phyloP scores from a whole-genome alignment of 225 moss, liverwort and hornwort species.

The Pseudoscleropodium purum region DNA sequence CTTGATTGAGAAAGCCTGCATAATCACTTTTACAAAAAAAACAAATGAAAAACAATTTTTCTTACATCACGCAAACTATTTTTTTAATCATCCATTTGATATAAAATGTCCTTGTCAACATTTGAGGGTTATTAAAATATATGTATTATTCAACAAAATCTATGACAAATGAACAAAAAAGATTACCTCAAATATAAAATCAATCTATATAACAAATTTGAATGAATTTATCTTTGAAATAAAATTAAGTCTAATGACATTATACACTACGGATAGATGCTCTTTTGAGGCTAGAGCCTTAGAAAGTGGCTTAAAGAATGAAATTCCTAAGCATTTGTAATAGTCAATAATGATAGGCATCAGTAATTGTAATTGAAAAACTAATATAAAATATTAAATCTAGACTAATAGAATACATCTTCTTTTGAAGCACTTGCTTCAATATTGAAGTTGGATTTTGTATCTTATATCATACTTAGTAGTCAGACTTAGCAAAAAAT shows the following conservation, averaged over 20 bases:
- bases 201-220: neutral
- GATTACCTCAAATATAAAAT: too few relatives aligned
- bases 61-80: too few relatives aligned
- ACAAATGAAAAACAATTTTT: too few relatives aligned
- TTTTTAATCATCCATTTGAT: too few relatives aligned
- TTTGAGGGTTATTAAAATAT: too few relatives aligned
- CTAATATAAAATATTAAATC: neutral
- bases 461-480: neutral
- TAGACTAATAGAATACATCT: neutral
- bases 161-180: neutral
- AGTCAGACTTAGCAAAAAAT: neutral
- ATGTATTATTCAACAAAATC: neutral
- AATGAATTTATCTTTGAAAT: neutral
- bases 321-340: neutral
- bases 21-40: too few relatives aligned
- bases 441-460: neutral
- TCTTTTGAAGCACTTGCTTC: neutral
- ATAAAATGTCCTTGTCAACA: too few relatives aligned
- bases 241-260: neutral
- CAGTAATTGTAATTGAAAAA: neutral
- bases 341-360: neutral
- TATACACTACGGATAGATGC: neutral
- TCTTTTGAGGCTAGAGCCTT: rapidly evolving
- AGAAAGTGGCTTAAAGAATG: rapidly evolving
- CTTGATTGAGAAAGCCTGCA: too few relatives aligned